phyloP scores from a whole-genome alignment of 1,284 basidiomycete genomes.

The Apiotrichum akiyoshidainum region DNA sequence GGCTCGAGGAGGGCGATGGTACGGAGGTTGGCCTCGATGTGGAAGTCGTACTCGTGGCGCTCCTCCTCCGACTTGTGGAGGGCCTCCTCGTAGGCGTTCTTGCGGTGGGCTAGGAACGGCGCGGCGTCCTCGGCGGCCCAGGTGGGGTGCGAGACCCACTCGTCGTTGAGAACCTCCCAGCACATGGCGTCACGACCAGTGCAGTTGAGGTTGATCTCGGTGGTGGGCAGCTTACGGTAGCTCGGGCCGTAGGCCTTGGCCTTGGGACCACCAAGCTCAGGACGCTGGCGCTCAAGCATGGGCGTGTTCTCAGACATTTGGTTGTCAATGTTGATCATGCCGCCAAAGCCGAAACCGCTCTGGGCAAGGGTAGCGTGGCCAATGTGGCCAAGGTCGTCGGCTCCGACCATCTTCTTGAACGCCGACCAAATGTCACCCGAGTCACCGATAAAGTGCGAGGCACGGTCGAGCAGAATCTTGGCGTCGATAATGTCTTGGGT shows the following conservation, averaged over 20 bases:
- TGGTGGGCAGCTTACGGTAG: conserved; percentile 84
- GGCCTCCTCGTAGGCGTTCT: conserved; percentile 94
- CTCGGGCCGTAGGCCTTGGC: conserved; percentile 69
- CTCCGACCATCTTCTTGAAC: conserved; percentile 82
- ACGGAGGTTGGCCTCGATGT: conserved; percentile 85
- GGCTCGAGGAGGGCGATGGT: conserved; percentile 93
- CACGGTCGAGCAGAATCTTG: conserved; percentile 74
- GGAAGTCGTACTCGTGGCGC: conserved; percentile 96
- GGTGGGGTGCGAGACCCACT: conserved; percentile 95
- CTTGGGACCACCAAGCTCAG: conserved; percentile 48
- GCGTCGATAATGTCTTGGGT: conserved; percentile 90
- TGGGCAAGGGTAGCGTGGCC: conserved; percentile 64
- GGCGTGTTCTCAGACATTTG: conserved; percentile 56
- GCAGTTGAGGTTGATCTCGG: conserved; percentile 83
- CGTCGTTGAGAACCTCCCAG: conserved; percentile 93
- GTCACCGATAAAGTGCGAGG: conserved; percentile 69
- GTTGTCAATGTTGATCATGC: conserved; percentile 53
- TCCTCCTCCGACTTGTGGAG: conserved; percentile 97
- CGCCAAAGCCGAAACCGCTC: conserved; percentile 52
- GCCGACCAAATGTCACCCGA: conserved; percentile 74
- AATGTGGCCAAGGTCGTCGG: conserved; percentile 69
- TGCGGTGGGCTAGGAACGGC: conserved; percentile 92
- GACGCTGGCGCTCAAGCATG: conserved; percentile 62
- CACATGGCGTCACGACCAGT: conserved; percentile 93
- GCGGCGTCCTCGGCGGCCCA: conserved; percentile 95